These are phyloP conservation scores for Phialophora chinensis DNA, from an alignment of 2,329 filamentous ascomycete species.

Conservation along the genomic window DNA sequence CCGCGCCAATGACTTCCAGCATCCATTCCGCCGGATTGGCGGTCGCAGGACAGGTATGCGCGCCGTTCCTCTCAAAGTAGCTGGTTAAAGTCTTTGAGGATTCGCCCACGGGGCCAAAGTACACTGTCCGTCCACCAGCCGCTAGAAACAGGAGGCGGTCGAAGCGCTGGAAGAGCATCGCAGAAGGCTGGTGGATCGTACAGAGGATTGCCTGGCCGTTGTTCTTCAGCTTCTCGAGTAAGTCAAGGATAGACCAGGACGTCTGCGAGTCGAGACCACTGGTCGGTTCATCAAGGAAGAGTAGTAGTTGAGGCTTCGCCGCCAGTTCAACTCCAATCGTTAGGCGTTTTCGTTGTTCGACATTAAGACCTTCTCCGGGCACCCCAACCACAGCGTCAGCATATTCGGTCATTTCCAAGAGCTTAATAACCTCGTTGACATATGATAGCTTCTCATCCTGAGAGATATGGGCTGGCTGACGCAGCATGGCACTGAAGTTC, in stretches of 20 bases:
- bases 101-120: slow-evolving; percentile 70
- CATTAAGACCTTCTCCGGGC: slow-evolving; percentile 73
- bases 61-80: slow-evolving; percentile 71
- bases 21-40: slow-evolving; percentile 81
- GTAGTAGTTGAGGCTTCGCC: slow-evolving; percentile 84
- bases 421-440: slow-evolving; percentile 86
- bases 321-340: slow-evolving; percentile 97
- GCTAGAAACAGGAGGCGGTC: slow-evolving; percentile 69
- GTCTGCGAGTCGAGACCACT: slow-evolving; percentile 93
- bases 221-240: slow-evolving; percentile 87
- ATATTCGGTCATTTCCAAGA: slow-evolving; percentile 88
- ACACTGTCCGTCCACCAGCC: slow-evolving; percentile 69
- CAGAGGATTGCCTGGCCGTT: slow-evolving; percentile 92
- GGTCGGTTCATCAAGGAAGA: slow-evolving; percentile 94
- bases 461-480: slow-evolving; percentile 77
- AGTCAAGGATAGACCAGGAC: slow-evolving; percentile 86
- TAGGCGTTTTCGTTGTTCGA: slow-evolving; percentile 73
- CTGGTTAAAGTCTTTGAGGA: slow-evolving; percentile 63
- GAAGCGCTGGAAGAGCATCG: slow-evolving; percentile 90
- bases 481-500: slow-evolving; percentile 81
- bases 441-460: slow-evolving; percentile 81
- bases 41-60: slow-evolving; percentile 61
- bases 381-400: slow-evolving; percentile 91
- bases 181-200: slow-evolving; percentile 96
- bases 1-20: slow-evolving; percentile 65